Evolutionary conservation across 441 rosid genomes (phyloP).

Genomic region (Corymbia citriodora): DNA sequence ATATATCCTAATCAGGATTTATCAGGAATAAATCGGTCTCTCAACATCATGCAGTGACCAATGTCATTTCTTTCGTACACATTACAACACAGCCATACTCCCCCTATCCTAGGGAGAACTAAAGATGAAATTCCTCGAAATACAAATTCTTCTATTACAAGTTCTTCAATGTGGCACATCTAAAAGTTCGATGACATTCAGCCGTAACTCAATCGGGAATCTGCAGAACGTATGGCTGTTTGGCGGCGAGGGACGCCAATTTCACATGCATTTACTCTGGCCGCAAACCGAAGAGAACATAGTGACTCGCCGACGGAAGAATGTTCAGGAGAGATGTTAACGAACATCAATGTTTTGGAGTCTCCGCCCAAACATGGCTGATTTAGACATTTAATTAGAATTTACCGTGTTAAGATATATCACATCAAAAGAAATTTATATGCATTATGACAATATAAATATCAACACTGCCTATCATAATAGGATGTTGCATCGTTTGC

Average conservation of each 20-base stretch:
- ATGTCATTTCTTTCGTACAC: neutral
- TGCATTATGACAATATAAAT: neutral
- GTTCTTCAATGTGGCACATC: neutral
- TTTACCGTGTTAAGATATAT: neutral
- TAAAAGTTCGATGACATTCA: neutral
- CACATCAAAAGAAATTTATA: neutral
- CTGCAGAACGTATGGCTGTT: slow-evolving; percentile 33
- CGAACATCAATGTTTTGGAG: slow-evolving; percentile 95
- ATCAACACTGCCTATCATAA: neutral
- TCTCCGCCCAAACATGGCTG: slow-evolving; percentile 99
- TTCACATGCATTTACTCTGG: slow-evolving; percentile 96
- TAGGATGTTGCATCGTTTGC: neutral
- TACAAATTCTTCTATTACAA: neutral
- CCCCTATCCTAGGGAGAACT: neutral
- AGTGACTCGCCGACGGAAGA: slow-evolving; percentile 83
- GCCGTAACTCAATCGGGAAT: slow-evolving; percentile 61
- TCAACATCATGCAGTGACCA: neutral
- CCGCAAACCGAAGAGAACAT: slow-evolving; percentile 93
- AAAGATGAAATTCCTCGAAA: neutral
- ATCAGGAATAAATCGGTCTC: neutral
- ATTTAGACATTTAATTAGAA: slow-evolving; percentile 4
- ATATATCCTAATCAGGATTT: neutral
- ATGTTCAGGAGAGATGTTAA: slow-evolving; percentile 88
- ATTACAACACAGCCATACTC: neutral
- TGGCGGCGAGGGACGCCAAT: slow-evolving; percentile 91